Evolutionary conservation across 2,329 filamentous ascomycete species (phyloP).

Genomic region (Orbilia quercus): DNA sequence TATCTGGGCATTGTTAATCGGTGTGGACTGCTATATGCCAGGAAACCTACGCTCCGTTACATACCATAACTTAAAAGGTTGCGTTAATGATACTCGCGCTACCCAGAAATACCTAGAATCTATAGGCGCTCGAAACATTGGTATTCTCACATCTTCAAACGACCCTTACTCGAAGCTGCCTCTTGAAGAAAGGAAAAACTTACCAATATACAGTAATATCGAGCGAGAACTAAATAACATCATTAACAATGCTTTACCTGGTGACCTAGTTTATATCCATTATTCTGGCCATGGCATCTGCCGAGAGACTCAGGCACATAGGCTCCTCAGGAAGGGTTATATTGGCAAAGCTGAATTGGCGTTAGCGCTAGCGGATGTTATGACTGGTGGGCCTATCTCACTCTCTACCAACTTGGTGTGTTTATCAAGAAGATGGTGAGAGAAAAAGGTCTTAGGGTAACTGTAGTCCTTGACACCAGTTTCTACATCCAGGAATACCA

Average conservation of each 20-base stretch:
- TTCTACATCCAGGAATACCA: conserved; percentile 23
- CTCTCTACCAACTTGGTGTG: conserved; percentile 30
- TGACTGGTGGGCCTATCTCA: conserved; percentile 39
- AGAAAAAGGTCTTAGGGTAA: conserved; percentile 24
- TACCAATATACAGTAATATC: conserved; percentile 20
- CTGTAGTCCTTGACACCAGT: conserved; percentile 43
- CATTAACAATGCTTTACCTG: conserved; percentile 6
- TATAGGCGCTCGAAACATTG: conserved; percentile 17
- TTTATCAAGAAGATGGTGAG: conserved; percentile 35
- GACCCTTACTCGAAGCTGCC: neutral
- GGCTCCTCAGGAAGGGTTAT: neutral
- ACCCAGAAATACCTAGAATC: conserved; percentile 10
- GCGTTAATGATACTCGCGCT: conserved; percentile 28
- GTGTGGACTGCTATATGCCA: conserved; percentile 31
- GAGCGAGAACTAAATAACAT: conserved; percentile 36
- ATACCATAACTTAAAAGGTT: conserved; percentile 29
- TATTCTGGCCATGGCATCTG: conserved; percentile 50
- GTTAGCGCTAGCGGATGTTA: conserved; percentile 45
- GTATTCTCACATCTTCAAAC: conserved; percentile 18
- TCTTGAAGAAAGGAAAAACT: conserved; percentile 5
- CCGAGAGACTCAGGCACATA: neutral
- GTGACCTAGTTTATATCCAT: conserved; percentile 52
- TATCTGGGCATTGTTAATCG: conserved; percentile 34
- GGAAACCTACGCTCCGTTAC: conserved; percentile 3
- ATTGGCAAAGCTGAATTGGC: conserved; percentile 14